These are phyloP conservation scores for Malbranchea cinnamomea DNA, from an alignment of 2,329 filamentous ascomycete species.

Conservation along the genomic window DNA sequence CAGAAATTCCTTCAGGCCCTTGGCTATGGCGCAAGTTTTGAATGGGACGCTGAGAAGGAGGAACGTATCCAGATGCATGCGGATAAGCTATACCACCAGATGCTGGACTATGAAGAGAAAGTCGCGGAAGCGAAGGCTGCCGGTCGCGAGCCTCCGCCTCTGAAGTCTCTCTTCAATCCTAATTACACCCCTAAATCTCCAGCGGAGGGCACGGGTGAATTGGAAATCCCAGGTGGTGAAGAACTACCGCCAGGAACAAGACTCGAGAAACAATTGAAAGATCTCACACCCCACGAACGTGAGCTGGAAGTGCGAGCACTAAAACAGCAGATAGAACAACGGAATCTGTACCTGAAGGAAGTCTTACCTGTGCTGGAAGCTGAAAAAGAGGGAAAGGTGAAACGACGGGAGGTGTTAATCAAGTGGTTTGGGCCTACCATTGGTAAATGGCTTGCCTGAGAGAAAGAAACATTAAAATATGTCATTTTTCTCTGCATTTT, in stretches of 20 bases:
- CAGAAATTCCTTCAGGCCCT: constrained; percentile 79
- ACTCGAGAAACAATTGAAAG: constrained; percentile 23
- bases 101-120: constrained; percentile 65
- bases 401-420: constrained; percentile 24
- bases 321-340: constrained; percentile 23
- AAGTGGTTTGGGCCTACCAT: constrained; percentile 31
- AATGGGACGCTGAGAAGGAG: constrained; percentile 52
- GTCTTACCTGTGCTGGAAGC: constrained; percentile 22
- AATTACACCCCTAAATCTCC: constrained; percentile 12
- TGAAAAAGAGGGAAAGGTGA: constrained; percentile 22
- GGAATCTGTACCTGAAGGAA: constrained; percentile 22
- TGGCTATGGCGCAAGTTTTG: constrained; percentile 61
- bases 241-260: constrained; percentile 21
- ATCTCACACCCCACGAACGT: constrained; percentile 32
- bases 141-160: constrained; percentile 26
- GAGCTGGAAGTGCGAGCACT: constrained; percentile 29
- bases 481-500: background rate
- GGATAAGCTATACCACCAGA: constrained; percentile 74
- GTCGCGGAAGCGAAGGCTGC: constrained; percentile 44
- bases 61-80: constrained; percentile 94
- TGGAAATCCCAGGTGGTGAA: constrained; percentile 24
- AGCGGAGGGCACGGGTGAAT: constrained; percentile 8
- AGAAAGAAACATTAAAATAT: background rate
- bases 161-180: constrained; percentile 31
- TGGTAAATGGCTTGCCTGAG: constrained; percentile 25